Evolutionary conservation across 768 basidiomycete genomes (phyloP).

Genomic region (Pleurotus platypus): DNA sequence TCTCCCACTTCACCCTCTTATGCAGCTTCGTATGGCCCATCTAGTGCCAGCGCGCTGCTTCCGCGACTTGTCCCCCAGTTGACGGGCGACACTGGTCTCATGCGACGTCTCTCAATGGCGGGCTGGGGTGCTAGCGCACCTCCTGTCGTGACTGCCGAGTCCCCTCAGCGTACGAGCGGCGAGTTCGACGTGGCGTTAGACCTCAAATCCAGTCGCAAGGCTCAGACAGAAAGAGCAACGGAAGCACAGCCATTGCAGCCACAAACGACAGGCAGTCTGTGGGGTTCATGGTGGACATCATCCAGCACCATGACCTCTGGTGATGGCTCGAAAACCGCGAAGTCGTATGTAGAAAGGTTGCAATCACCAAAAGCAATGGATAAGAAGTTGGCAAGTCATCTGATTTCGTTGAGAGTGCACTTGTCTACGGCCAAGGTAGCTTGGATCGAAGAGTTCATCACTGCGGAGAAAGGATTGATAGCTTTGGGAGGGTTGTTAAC

Average conservation of each 20-base stretch:
- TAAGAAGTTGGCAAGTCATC: conserved; percentile 65
- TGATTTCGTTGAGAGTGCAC: conserved; percentile 81
- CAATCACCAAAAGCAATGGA: conserved; percentile 51
- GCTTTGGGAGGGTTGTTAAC: conserved; percentile 56
- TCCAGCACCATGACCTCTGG: conserved; percentile 49
- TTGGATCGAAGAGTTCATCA: conserved; percentile 81
- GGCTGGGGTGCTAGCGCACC: conserved; percentile 53
- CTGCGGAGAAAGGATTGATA: conserved; percentile 60
- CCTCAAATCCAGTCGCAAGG: conserved; percentile 21
- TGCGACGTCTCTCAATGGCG: conserved; percentile 64
- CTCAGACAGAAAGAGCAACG: conserved; percentile 23
- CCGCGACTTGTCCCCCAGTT: conserved; percentile 71
- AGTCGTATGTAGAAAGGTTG: conserved; percentile 63
- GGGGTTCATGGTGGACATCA: conserved; percentile 74
- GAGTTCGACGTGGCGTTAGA: conserved; percentile 27
- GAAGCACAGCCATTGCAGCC: conserved; percentile 43
- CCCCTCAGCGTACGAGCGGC: conserved; percentile 29
- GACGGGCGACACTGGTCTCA: conserved; percentile 66
- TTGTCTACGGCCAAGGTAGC: conserved; percentile 76
- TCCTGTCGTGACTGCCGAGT: conserved; percentile 26
- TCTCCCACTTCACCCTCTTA: conserved; percentile 30
- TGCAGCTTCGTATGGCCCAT: conserved; percentile 55
- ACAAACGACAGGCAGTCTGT: conserved; percentile 73
- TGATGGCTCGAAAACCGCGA: conserved; percentile 45
- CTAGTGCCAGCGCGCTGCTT: conserved; percentile 52